Base-by-base conservation (phyloP, 2,329 filamentous ascomycete species). In the Aspergillus fijiensis region DNA sequence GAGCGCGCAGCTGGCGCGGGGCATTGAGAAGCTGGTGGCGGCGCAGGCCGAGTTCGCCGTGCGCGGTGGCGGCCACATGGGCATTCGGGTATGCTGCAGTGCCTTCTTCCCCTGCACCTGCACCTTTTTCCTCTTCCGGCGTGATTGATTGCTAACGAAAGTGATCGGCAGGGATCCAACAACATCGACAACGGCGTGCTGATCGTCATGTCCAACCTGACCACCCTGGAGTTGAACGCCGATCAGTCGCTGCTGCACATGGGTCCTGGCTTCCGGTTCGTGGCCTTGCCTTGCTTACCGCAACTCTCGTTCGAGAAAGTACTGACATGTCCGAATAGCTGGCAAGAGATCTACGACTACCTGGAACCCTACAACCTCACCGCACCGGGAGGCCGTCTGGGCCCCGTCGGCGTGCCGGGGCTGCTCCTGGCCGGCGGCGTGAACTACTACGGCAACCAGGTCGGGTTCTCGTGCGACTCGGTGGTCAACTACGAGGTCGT, bases 11-110 rank as follows among this genome's bases (percentile, higher is more conserved):
- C 58, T 76, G 27, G 68, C 67, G 1, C 5, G 66, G 21, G 72
- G 65, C 3, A 39, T 76, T 14, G 29, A 59, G 42, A 55, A 59
- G 12, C 59, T 72, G 58, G 63, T 64, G 25, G 47, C 61, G 5
- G 63, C 61, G 5, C 50, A 70, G 39, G 67, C 68, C n/a, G 51
- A 67, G 53, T 74, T 74, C 58, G 72, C 72, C 2, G 71, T 74
- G 52, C 70, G 72, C 21, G 72, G 72, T 45, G 72, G 72, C 39
- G 71, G 72, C 25, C 72, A 75, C 59, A 75, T 74, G 72, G 72
- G 69, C 0, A 71, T 75, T 49, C 63, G 63, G 56, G 72, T 73
- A 57, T 21, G 59, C 49, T 33, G 50, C 12, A 14, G 48, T 31
- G 39, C 27, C 2, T 29, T 9, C 21, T 21, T 21, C 21, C 19